phyloP scores from a whole-genome alignment of 108 stramenopile species.

The Pseudonitzschia delicatissima region DNA sequence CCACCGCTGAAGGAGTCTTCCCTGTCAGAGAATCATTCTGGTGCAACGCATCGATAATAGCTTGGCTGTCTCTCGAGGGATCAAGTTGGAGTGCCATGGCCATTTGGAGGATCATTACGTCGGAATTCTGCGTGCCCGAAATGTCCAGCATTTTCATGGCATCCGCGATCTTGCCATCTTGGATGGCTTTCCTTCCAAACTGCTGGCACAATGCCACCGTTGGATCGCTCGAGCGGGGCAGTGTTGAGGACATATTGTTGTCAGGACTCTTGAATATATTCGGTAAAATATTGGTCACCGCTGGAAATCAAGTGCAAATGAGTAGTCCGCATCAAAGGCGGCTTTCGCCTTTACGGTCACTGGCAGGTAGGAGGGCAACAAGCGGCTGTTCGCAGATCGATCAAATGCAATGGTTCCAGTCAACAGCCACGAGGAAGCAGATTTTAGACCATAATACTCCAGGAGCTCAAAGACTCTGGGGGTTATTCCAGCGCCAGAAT shows the following conservation, averaged over 20 bases:
- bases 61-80: conserved; percentile 20
- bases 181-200: conserved; percentile 44
- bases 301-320: conserved; percentile 53
- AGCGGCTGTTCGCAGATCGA: conserved; percentile 42
- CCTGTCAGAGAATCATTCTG: conserved; percentile 20
- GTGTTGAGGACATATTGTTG: conserved; percentile 41
- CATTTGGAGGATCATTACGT: conserved; percentile 56
- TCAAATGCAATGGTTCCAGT: conserved; percentile 55
- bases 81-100: conserved; percentile 42
- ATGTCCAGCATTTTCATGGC: conserved; percentile 68
- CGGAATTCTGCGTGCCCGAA: conserved; percentile 48
- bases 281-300: conserved; percentile 68
- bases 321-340: conserved; percentile 45
- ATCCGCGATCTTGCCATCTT: conserved; percentile 36
- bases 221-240: conserved; percentile 60
- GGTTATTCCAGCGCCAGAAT: conserved; percentile 66
- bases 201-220: conserved; percentile 41
- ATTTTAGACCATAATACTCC: conserved; percentile 40
- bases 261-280: conserved; percentile 60
- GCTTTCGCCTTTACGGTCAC: conserved; percentile 55
- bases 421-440: conserved; percentile 70
- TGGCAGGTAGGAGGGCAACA: conserved; percentile 71
- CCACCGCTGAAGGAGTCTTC: conserved; percentile 13
- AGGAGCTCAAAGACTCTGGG: conserved; percentile 63
- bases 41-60: conserved; percentile 27